phyloP scores from a whole-genome alignment of 2,329 filamentous ascomycete species.

The Xylariaceae sp. region DNA sequence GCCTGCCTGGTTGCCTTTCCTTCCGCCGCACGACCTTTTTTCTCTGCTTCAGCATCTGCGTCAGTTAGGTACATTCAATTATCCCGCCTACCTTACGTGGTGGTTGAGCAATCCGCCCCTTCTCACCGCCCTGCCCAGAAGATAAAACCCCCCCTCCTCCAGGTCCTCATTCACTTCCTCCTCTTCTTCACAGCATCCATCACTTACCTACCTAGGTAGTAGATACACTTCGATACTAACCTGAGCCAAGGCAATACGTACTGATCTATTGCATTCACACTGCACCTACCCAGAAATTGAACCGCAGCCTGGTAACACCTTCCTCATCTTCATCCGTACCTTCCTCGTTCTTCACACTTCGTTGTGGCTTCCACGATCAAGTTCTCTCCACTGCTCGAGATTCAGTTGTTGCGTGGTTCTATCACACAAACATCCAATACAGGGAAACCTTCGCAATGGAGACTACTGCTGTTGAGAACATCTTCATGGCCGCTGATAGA shows the following conservation, averaged over 20 bases:
- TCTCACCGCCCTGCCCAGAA: background rate
- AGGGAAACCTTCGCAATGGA: background rate
- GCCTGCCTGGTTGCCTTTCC: background rate
- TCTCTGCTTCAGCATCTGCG: background rate
- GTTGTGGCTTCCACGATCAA: background rate
- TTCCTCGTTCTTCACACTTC: too few species aligned
- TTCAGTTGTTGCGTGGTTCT: background rate
- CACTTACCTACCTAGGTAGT: too few species aligned
- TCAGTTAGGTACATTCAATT: background rate
- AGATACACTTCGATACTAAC: background rate
- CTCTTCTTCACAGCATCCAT: background rate
- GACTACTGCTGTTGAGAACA: background rate
- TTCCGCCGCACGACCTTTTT: background rate
- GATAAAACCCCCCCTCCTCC: background rate
- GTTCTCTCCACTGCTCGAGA: background rate
- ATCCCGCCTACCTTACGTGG: background rate
- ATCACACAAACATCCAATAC: background rate
- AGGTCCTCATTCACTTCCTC: background rate
- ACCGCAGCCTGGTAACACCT: background rate
- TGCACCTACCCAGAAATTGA: background rate
- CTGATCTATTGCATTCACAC: background rate
- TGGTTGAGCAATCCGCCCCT: background rate
- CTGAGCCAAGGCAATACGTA: background rate
- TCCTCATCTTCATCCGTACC: background rate
- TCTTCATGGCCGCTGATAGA: background rate